Evolutionary conservation across 441 rosid genomes (phyloP).

Genomic region (Rhodomyrtus psidioides): DNA sequence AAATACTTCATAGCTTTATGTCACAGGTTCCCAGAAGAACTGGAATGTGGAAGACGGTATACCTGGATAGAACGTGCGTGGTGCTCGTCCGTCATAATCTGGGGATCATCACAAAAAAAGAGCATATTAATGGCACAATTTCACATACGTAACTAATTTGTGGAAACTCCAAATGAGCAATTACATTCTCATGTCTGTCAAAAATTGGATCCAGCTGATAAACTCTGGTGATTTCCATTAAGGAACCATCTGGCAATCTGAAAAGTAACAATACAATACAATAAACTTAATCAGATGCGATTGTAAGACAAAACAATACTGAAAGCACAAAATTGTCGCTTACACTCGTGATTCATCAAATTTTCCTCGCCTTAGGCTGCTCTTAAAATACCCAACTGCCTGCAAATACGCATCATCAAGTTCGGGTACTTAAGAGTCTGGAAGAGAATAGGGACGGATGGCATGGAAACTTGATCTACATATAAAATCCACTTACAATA

Average conservation of each 20-base stretch:
- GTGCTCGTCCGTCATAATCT: slow-evolving; percentile 23
- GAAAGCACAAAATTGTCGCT: slow-evolving; percentile 5
- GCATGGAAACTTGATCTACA: not conserved
- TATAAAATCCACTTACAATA: slow-evolving; percentile 50
- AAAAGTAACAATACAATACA: not conserved
- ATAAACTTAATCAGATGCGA: not conserved
- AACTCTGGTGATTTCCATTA: too few relatives aligned
- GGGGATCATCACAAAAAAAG: not conserved
- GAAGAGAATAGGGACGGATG: not conserved
- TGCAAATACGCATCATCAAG: slow-evolving; percentile 9
- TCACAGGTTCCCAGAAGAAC: not conserved
- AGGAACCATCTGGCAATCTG: too few relatives aligned
- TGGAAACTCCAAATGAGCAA: not conserved
- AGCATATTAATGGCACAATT: not conserved
- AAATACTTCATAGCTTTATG: not conserved
- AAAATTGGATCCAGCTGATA: too few relatives aligned
- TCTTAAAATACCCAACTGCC: slow-evolving; percentile 54
- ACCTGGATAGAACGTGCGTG: slow-evolving; percentile 27
- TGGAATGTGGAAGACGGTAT: not conserved
- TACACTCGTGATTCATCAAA: slow-evolving; percentile 74
- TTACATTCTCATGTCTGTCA: too few relatives aligned
- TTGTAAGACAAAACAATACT: not conserved
- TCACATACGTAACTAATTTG: not conserved
- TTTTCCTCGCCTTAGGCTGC: slow-evolving; percentile 72
- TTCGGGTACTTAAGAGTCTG: not conserved